phyloP scores from a whole-genome alignment of 1,139 yeast genomes.

The Protomyces arabidopsidicola region DNA sequence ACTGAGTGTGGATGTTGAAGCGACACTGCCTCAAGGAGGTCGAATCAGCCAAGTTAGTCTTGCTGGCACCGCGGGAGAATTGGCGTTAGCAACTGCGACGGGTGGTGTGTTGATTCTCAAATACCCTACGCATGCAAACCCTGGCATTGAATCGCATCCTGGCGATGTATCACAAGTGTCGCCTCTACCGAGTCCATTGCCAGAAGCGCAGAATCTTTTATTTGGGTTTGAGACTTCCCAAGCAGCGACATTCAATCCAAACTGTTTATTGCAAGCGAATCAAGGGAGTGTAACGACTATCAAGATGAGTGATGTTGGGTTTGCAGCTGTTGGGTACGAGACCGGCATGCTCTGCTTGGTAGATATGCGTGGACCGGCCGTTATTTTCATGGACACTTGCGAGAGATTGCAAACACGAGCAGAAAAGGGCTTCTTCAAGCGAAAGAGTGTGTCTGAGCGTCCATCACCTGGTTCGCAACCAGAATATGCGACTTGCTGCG shows the following conservation, averaged over 20 bases:
- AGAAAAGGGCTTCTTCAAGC: conserved; percentile 31
- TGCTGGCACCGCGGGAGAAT: conserved; percentile 69
- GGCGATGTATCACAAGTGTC: conserved; percentile 9
- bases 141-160: not conserved
- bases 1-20: conserved; percentile 44
- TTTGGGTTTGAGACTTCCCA: not conserved
- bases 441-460: conserved; percentile 63
- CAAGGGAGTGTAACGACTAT: conserved; percentile 10
- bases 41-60: conserved; percentile 50
- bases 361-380: conserved; percentile 82
- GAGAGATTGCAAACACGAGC: conserved; percentile 24
- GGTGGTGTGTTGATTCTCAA: conserved; percentile 63
- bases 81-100: conserved; percentile 60
- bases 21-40: conserved; percentile 45
- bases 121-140: not conserved
- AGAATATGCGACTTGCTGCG: conserved; percentile 9
- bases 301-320: conserved; percentile 6
- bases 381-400: conserved; percentile 53
- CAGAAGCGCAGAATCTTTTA: conserved; percentile 3
- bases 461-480: conserved; percentile 43
- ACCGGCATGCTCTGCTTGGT: conserved; percentile 71
- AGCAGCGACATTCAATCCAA: conserved; percentile 33
- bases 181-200: conserved; percentile 14
- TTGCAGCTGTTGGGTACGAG: conserved; percentile 65
- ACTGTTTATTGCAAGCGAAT: conserved; percentile 7